Conservation (phyloP, 2,329 filamentous ascomycete genomes). For the Magnaporthiopsis rhizophila region DNA sequence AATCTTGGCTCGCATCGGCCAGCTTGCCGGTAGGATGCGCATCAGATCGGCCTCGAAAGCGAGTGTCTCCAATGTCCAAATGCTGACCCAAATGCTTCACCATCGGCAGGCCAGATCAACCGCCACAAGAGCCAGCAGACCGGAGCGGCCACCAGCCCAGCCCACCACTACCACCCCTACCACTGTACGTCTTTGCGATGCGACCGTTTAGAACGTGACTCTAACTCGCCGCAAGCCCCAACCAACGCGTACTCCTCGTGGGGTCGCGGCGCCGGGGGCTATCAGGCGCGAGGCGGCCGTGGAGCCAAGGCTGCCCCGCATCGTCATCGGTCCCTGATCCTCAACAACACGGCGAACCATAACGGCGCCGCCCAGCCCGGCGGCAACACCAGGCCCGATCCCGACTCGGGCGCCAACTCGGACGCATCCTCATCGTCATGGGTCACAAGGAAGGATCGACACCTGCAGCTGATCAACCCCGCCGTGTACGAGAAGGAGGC, state of each 20-base stretch:
- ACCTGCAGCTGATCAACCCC: constrained; percentile 76
- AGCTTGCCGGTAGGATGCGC: constrained; percentile 35
- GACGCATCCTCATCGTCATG: constrained; percentile 40
- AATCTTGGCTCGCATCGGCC: constrained; percentile 45
- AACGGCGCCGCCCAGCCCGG: constrained; percentile 19
- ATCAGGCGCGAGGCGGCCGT: constrained; percentile 16
- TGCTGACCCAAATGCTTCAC: not conserved
- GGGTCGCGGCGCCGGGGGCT: constrained; percentile 17
- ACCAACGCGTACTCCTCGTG: constrained; percentile 1
- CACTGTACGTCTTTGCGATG: constrained; percentile 26
- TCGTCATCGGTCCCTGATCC: constrained; percentile 51
- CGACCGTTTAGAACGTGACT: not conserved
- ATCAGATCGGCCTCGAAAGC: constrained; percentile 6
- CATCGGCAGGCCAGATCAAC: constrained; percentile 63
- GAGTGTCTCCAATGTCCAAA: not conserved
- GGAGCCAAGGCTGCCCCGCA: constrained; percentile 29
- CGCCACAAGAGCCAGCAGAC: constrained; percentile 62
- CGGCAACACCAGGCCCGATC: constrained; percentile 13
- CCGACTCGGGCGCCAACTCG: constrained; percentile 21
- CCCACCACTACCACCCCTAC: constrained; percentile 20
- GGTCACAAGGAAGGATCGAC: constrained; percentile 66
- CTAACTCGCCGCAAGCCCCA: constrained; percentile 3
- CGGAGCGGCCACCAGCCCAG: constrained; percentile 22
- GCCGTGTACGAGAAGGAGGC: constrained; percentile 68
- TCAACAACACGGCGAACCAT: constrained; percentile 37